Percentiles rank a stretch among this genome's conserved stretches.
Conservation (phyloP, 495 filamentous ascomycete species). For the Durotheca rogersii region DNA sequence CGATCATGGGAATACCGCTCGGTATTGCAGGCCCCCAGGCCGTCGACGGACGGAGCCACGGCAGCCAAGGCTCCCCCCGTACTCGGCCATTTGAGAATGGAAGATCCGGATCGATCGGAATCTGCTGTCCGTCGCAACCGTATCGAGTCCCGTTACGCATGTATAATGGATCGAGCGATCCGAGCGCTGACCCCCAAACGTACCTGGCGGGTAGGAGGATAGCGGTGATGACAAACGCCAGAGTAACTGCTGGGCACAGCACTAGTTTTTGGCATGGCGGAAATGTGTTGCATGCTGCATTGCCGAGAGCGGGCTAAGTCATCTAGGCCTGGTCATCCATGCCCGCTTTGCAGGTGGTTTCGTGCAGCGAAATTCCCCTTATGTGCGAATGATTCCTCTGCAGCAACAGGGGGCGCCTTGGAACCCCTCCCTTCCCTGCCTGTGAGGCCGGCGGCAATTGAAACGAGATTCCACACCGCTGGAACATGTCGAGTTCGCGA, state of each 20-base stretch:
- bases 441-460: slow-evolving; percentile 32
- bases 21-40: slow-evolving; percentile 10
- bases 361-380: slow-evolving; percentile 32
- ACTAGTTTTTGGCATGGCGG: slow-evolving; percentile 20
- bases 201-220: neutral
- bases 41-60: slow-evolving; percentile 9
- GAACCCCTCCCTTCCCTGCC: slow-evolving; percentile 25
- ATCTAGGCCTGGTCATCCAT: slow-evolving; percentile 29
- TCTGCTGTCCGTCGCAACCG: slow-evolving; percentile 18
- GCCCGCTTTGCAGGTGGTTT: slow-evolving; percentile 23
- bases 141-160: slow-evolving; percentile 27
- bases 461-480: slow-evolving; percentile 34
- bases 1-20: slow-evolving; percentile 23
- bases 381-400: slow-evolving; percentile 19
- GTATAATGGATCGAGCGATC: slow-evolving; percentile 22
- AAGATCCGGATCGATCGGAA: slow-evolving; percentile 36
- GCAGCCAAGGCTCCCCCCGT: slow-evolving; percentile 18
- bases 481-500: slow-evolving; percentile 21
- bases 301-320: slow-evolving; percentile 18
- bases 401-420: slow-evolving; percentile 17
- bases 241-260: too few species aligned
- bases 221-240: slow-evolving; percentile 5
- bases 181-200: slow-evolving; percentile 13
- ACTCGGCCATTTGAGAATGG: slow-evolving; percentile 14
- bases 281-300: slow-evolving; percentile 28